Evolutionary conservation across 176 grass and related monocot species (phyloP).

Genomic region (Rhynchospora pubera): DNA sequence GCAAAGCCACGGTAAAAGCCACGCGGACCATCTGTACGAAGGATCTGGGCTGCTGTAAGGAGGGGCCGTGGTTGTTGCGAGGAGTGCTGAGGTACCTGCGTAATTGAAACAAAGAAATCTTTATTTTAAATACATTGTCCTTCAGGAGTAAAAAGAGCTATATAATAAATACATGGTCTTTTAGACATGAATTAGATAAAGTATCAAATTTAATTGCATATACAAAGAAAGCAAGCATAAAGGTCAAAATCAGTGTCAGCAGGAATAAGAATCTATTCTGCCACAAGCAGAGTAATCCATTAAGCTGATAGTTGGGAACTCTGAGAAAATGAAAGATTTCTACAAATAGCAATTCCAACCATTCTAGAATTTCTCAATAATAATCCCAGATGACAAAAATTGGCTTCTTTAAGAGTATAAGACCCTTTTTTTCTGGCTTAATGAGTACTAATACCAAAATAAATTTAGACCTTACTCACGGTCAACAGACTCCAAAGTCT

Average conservation of each 20-base stretch:
- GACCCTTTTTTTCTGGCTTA: not conserved
- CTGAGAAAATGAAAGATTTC: not conserved
- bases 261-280: slow-evolving; percentile 11
- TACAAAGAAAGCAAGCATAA: not conserved
- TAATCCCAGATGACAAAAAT: not conserved
- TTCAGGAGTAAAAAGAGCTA: not conserved
- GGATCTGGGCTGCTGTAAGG: slow-evolving; percentile 44
- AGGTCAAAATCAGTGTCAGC: not conserved
- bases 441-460: not conserved
- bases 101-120: not conserved
- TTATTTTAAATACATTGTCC: not conserved
- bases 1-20: slow-evolving; percentile 92
- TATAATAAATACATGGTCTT: not conserved
- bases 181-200: not conserved
- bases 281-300: not conserved
- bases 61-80: slow-evolving; percentile 38
- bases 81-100: slow-evolving; percentile 42
- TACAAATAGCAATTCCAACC: not conserved
- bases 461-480: not conserved
- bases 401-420: too few species aligned
- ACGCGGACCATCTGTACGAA: slow-evolving; percentile 53
- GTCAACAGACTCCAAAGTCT: not conserved
- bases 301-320: not conserved
- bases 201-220: not conserved
- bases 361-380: not conserved